Evolutionary conservation across 352 stramenopile species (phyloP).

Genomic region (Phytophthora brassicae): DNA sequence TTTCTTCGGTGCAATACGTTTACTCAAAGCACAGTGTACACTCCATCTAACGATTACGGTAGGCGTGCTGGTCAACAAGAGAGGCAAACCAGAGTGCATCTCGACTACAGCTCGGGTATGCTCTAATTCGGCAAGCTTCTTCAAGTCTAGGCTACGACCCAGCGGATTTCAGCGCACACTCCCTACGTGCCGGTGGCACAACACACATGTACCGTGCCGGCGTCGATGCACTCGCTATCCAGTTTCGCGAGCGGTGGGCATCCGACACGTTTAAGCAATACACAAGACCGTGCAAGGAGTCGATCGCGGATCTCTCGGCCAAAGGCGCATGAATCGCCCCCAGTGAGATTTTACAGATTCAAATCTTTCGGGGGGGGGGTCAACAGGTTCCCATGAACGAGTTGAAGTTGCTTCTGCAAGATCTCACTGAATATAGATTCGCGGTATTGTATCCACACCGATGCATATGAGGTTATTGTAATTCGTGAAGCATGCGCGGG

Average conservation of each 20-base stretch:
- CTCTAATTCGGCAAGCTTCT: neutral
- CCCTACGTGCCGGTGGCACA: slow-evolving; percentile 2
- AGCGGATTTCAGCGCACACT: slow-evolving; percentile 1
- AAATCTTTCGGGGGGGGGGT: no score
- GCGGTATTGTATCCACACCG: no score
- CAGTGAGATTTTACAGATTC: no score
- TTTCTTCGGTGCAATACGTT: neutral
- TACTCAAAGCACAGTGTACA: neutral
- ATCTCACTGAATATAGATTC: no score
- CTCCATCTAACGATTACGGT: neutral
- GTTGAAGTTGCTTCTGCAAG: no score
- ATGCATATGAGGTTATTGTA: no score
- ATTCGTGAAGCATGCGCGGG: no score
- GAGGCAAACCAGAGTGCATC: neutral
- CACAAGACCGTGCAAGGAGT: slow-evolving; percentile 10
- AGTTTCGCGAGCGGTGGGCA: slow-evolving; percentile 12
- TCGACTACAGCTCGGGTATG: neutral
- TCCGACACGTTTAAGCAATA: slow-evolving; percentile 18
- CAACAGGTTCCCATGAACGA: no score
- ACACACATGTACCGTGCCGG: slow-evolving; percentile 5
- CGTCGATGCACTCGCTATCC: slow-evolving; percentile 5
- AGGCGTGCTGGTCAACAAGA: neutral
- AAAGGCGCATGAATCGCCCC: no score
- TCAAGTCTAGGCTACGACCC: neutral
- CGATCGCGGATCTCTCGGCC: neutral